Base-by-base conservation (phyloP, 1,284 basidiomycete genomes). In the Phaffia rhodozyma region DNA sequence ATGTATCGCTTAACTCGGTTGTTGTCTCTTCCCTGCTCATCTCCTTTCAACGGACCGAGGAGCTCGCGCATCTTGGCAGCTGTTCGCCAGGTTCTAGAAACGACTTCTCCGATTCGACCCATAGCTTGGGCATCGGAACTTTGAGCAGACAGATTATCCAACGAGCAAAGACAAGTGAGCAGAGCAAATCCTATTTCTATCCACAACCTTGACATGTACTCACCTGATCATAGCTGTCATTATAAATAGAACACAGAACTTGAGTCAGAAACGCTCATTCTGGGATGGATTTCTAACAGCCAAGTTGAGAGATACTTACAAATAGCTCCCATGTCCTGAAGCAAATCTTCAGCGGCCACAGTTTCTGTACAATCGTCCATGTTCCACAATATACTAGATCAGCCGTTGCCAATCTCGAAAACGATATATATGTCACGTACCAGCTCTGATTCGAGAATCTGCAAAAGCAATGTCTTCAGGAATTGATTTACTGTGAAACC, bases 1-100 rank as follows among this genome's bases (percentile, higher is more conserved):
- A 98, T 81, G 75, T 97, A 98, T 65, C 94, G 82, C 79, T 97
- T 97, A 63, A 97, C 94, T n/a, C 94, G 82, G n/a, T 81, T 83
- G 73, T 98, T 98, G 76, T 98, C 96, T 58, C 75, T 81, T 1
- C 82, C 82, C 0, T 81, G 79, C 9, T 73, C 73, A 73, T 92
- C 88, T 5, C 86, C 86, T 23, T 84, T 71, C 51, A 90, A 78
- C 0, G 91, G 86, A 0, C 94, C 96, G 32, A 83, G 78, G 67
- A 87, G 77, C 55, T 85, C 82, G 62, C 83, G 83, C 88, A 99
- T 89, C 79, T 98, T 98, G 74, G 87, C 88, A 21, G 96, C 96
- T 0, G 96, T 97, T 49, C 93, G 81, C 96, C 96, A 99, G 0
- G 96, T 97, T 51, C 96, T 79, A 51, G 86, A 83, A 7, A 93